Percentiles rank a stretch among this genome's conserved stretches.
Evolutionary conservation across 345 rosid species (phyloP).

Genomic region (Bruguiera parviflora): DNA sequence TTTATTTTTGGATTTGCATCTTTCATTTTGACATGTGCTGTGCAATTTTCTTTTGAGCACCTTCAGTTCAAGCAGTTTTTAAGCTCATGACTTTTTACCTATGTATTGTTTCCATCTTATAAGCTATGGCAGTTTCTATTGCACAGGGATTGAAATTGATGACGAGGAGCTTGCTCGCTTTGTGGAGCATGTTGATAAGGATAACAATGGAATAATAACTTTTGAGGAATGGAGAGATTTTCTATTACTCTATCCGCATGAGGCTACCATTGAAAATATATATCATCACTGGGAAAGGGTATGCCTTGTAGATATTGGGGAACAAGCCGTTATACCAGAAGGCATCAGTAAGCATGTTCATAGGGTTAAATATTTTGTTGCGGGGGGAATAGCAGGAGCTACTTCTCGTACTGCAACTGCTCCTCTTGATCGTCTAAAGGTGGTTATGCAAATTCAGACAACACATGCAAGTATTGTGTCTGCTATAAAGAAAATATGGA

Average conservation of each 20-base stretch:
- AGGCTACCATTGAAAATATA: conserved; percentile 87
- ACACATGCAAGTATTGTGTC: conserved; percentile 53
- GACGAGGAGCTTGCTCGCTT: conserved; percentile 84
- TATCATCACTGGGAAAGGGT: conserved; percentile 85
- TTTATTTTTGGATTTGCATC: too few relatives aligned
- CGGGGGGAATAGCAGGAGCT: conserved; percentile 92
- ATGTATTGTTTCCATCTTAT: conserved; percentile 23
- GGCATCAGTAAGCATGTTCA: conserved; percentile 78
- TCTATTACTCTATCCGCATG: conserved; percentile 87
- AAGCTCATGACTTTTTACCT: not conserved
- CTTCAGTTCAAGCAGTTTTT: not conserved
- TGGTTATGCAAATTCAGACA: conserved; percentile 76
- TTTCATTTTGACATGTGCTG: too few relatives aligned
- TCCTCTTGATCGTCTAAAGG: conserved; percentile 88
- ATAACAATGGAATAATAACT: conserved; percentile 79
- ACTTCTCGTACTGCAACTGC: conserved; percentile 89
- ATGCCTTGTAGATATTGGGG: conserved; percentile 86
- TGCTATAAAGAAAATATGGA: conserved; percentile 64
- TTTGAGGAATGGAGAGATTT: conserved; percentile 97
- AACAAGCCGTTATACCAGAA: conserved; percentile 77
- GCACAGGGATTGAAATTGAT: conserved; percentile 53
- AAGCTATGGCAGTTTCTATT: conserved; percentile 28
- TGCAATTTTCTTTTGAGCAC: not conserved
- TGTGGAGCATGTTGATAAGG: conserved; percentile 93
- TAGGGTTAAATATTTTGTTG: conserved; percentile 71